These are phyloP conservation scores for Ettlia oleoabundans DNA, from an alignment of 139 green algal genomes.

Conservation along the genomic window DNA sequence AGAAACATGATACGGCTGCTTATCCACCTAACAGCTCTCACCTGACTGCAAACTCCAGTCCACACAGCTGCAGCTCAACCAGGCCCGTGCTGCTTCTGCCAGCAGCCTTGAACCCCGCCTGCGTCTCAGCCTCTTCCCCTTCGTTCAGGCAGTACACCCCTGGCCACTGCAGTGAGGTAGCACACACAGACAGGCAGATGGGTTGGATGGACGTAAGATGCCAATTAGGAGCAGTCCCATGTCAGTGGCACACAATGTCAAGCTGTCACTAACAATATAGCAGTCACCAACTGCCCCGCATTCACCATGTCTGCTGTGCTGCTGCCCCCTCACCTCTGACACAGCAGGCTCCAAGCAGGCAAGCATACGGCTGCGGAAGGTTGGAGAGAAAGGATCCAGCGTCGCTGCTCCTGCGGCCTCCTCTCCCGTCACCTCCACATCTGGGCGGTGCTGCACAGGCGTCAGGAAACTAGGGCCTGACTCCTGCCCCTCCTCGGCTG, in stretches of 20 bases:
- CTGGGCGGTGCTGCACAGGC: slow-evolving; percentile 8
- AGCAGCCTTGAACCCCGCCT: slow-evolving; percentile 9
- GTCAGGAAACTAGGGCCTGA: slow-evolving; percentile 8
- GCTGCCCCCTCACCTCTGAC: slow-evolving; percentile 21
- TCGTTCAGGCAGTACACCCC: slow-evolving; percentile 31
- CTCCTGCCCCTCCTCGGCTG: not conserved
- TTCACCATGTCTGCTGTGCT: no score
- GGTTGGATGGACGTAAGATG: not conserved
- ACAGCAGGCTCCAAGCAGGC: slow-evolving; percentile 31
- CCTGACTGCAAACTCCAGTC: slow-evolving; percentile 32
- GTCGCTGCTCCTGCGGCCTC: not conserved
- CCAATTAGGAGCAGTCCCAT: no score
- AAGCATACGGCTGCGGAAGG: slow-evolving; percentile 45
- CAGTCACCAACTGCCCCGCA: no score
- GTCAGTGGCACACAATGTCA: no score
- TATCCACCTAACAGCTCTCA: no score
- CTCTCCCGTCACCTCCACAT: not conserved
- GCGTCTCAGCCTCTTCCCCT: slow-evolving; percentile 7
- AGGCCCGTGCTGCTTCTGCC: not conserved
- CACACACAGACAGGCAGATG: not conserved
- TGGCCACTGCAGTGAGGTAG: slow-evolving; percentile 38
- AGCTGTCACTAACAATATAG: no score
- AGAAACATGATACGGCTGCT: no score
- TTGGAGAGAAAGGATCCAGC: slow-evolving; percentile 43
- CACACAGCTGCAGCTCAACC: slow-evolving; percentile 33